Base-by-base conservation (phyloP, 225 moss, liverwort and hornwort genomes). In the Sphagnum tenellum region DNA sequence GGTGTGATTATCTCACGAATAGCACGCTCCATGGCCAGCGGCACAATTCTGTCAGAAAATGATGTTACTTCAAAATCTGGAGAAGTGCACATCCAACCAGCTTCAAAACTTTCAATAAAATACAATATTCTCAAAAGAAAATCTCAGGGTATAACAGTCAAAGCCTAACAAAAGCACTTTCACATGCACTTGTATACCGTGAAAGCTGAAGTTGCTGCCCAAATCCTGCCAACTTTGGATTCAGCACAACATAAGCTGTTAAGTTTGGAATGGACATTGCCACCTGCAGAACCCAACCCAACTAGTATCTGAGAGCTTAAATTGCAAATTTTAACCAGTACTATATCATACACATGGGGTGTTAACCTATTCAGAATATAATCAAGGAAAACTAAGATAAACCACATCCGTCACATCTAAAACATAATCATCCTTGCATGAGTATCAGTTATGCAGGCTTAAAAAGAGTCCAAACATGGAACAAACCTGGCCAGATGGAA, bases 1-100 rank as follows among this genome's bases (percentile, higher is more conserved):
- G 92, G 89, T 65, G 89, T 74, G 13, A 96, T 89, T 11, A 92
- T 96, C 73, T 96, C 95, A 59, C 92, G 71, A 61, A 96, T 92
- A 11, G 95, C 92, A 60, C 86, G 86, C 82, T 96, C 95, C 95
- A 96, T 96, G 14, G 89, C 95, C 64, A 88, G 51, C 49, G 92
- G 92, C 70, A 96, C 95, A 75, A 85, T 78, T 73, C 94, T 94
- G 76, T 64, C 78, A 71, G 61, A 12, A 10, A 9, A 5, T 3
- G 56, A 29, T 29, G 0, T 29, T 1, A 29, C 29, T 29, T 29
- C 29, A 29, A 29, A 29, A 29, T 29, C 29, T 29, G 29, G 29
- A 29, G 29, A 1, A 29, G 29, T 29, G 29, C 0, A 29, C 29
- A 29, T 29, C 29, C 29, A 29, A 0, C 29, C 29, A 29, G 29